Evolutionary conservation across 139 green algal genomes (phyloP), one percentile per base, ranked within the genome.

Genomic region (Gonium pectorale): DNA sequence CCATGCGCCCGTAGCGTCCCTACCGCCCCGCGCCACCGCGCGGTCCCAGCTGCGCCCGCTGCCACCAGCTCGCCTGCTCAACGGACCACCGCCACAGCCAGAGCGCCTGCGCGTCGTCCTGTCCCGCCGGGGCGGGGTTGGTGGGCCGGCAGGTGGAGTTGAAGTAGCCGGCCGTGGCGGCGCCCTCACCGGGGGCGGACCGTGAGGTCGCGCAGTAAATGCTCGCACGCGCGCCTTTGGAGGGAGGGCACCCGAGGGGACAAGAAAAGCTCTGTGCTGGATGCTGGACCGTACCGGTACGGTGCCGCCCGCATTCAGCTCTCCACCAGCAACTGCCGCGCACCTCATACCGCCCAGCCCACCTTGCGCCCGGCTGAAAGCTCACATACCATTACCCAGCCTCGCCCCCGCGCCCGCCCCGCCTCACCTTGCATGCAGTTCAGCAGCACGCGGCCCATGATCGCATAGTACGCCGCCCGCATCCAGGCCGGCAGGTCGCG

Each of bases 21-120:
- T n/a, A n/a, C n/a, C n/a, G n/a, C n/a, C n/a, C n/a, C n/a, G n/a
- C n/a, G n/a, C n/a, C n/a, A n/a, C n/a, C n/a, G n/a, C n/a, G n/a
- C n/a, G n/a, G n/a, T n/a, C n/a, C 24, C 56, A 29, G 56, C 41
- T 68, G 19, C 9, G 5, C 41, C 9, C 62, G 7, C 29, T 6
- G 22, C n/a, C 7, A 35, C 3, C 41, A n/a, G 2, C 74, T 9
- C 44, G 94, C 93, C 35, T 81, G 67, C 21, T 87, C 43, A 31
- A 80, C 82, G 6, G 89, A 94, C 94, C 94, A 96, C 38, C 89
- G 33, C 94, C 94, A 96, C 72, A 96, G 81, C 94, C 93, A 96
- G 15, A 52, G 49, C 0, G 86, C 90, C 59, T 83, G 54, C 27
- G 38, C 38, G 5, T 84, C 43, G 71, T 95, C 90, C 43, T 81